A percentile compares a stretch with the other conserved stretches of the same genome.
phyloP scores from a whole-genome alignment of 345 rosid species.

The Eucalyptus paniculata region DNA sequence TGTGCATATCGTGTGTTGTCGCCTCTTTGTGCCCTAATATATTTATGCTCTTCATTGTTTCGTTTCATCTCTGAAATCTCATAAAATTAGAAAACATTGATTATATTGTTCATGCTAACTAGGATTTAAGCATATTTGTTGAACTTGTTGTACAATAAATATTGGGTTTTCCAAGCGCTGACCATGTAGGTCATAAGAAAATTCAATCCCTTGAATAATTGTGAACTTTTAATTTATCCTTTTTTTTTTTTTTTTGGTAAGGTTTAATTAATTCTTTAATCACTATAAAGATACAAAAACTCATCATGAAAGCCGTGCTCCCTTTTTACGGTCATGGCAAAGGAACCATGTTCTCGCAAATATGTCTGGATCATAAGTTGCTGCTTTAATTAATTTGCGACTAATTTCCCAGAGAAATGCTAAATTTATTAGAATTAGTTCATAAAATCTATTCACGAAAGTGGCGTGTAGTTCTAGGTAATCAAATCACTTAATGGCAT shows the following conservation, averaged over 20 bases:
- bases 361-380: background rate
- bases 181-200: background rate
- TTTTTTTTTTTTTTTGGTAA: background rate
- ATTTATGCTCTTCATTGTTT: background rate
- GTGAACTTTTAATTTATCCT: background rate
- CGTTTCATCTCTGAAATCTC: background rate
- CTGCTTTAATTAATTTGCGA: background rate
- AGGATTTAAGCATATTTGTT: background rate
- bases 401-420: background rate
- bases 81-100: background rate
- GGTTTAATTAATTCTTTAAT: background rate
- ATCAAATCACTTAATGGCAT: background rate
- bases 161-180: background rate
- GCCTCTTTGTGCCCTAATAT: background rate
- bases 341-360: background rate
- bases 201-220: background rate
- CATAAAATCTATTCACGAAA: background rate
- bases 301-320: background rate
- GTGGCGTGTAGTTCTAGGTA: background rate
- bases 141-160: background rate
- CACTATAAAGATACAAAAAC: background rate
- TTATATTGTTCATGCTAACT: background rate
- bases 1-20: background rate
- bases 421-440: background rate
- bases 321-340: background rate